Conservation (phyloP, 768 basidiomycete species). For the Pleurotus tuber-regium region DNA sequence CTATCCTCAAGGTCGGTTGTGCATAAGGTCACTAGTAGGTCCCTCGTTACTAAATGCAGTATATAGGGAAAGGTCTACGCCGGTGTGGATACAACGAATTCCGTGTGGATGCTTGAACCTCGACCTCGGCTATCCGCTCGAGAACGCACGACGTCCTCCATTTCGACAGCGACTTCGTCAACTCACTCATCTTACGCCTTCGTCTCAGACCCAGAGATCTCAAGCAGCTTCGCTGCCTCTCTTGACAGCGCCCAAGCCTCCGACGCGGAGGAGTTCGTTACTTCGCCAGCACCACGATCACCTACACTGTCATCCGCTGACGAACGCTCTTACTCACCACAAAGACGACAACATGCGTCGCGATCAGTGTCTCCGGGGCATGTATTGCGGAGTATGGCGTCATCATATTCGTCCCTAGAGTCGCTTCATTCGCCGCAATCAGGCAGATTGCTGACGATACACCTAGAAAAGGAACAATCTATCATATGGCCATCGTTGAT, state of each 20-base stretch:
- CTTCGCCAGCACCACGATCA: slow-evolving; percentile 62
- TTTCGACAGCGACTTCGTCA: slow-evolving; percentile 58
- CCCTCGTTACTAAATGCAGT: background rate
- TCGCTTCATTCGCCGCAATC: slow-evolving; percentile 57
- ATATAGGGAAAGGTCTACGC: slow-evolving; percentile 72
- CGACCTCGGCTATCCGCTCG: slow-evolving; percentile 51
- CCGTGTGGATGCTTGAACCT: slow-evolving; percentile 82
- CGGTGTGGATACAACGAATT: slow-evolving; percentile 59
- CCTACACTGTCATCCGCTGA: slow-evolving; percentile 54
- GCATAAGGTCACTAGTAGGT: background rate
- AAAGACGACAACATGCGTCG: slow-evolving; percentile 34
- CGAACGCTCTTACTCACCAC: slow-evolving; percentile 33
- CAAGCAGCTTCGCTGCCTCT: slow-evolving; percentile 81
- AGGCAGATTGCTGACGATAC: slow-evolving; percentile 72
- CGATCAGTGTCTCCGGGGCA: slow-evolving; percentile 58
- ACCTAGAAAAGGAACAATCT: slow-evolving; percentile 77
- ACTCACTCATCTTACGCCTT: slow-evolving; percentile 81
- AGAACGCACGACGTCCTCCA: slow-evolving; percentile 72
- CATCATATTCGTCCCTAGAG: slow-evolving; percentile 79
- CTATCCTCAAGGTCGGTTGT: slow-evolving; percentile 67
- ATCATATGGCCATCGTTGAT: slow-evolving; percentile 83
- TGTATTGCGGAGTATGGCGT: slow-evolving; percentile 53
- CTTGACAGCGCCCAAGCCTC: slow-evolving; percentile 73
- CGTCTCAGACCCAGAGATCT: slow-evolving; percentile 82
- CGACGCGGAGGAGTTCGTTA: slow-evolving; percentile 62